Conservation (phyloP, 2,329 filamentous ascomycete genomes). For the Plectosphaerella sp. region DNA sequence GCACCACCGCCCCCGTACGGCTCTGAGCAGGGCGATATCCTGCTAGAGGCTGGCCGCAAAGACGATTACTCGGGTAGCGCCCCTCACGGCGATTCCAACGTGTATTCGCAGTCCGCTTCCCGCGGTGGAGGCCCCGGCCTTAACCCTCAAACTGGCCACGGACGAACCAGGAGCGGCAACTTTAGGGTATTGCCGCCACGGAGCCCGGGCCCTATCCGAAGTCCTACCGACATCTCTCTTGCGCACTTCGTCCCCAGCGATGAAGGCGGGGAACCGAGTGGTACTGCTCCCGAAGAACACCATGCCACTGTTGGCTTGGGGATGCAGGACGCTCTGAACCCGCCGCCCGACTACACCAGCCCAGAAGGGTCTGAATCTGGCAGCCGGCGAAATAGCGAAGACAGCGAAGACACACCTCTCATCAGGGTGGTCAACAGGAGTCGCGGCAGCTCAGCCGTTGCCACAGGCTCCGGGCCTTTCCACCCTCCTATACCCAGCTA, state of each 20-base stretch:
- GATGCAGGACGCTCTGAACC: conserved; percentile 53
- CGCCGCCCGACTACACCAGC: conserved; percentile 69
- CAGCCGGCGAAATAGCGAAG: conserved; percentile 52
- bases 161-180: conserved; percentile 71
- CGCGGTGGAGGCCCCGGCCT: conserved; percentile 36
- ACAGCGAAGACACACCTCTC: conserved; percentile 50
- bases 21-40: conserved; percentile 92
- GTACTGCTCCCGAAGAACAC: conserved; percentile 18
- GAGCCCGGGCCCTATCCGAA: conserved; percentile 83
- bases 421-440: conserved; percentile 47
- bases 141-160: conserved; percentile 57
- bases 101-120: conserved; percentile 37
- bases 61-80: conserved; percentile 44
- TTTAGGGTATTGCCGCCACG: conserved; percentile 71
- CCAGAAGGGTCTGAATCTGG: conserved; percentile 56
- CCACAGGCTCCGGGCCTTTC: conserved; percentile 25
- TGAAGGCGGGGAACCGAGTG: conserved; percentile 66
- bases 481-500: conserved; percentile 76
- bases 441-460: conserved; percentile 41
- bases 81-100: conserved; percentile 33
- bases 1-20: conserved; percentile 95
- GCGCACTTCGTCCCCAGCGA: conserved; percentile 74
- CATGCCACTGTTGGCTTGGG: conserved; percentile 34
- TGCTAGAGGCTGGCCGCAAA: conserved; percentile 79
- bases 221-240: conserved; percentile 92